Base-by-base conservation (phyloP, 805 yeast genomes). In the Brettanomyces sp. region DNA sequence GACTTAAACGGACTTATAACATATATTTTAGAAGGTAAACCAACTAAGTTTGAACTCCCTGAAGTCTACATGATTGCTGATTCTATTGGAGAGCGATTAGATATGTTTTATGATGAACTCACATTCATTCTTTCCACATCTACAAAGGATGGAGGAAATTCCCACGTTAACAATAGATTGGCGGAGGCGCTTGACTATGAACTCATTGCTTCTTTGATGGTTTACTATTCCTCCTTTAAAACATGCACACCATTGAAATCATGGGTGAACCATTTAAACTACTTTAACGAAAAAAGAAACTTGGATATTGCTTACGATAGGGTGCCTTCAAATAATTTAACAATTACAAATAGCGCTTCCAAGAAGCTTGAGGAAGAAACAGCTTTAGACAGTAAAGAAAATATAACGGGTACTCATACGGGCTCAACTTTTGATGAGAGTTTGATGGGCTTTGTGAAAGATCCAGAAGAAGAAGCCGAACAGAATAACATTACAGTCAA, bases 361-460 rank as follows among this genome's bases (percentile, higher is more conserved):
- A 34, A 14, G 11, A 33, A 34, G 42, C 28, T 4, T 3, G 3
- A 18, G 14, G 43, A 30, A n/a, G 50, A 41, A n/a, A 18, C 7
- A 18, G n/a, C 13, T 12, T 4, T n/a, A 21, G 22, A 41, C 6
- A 11, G 18, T 12, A n/a, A 28, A 13, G 14, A 18, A 32, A 14
- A 32, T 11, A 32, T n/a, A 22, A 21, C 24, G 8, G 42, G n/a
- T 13, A 12, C n/a, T 13, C 44, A 45, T 4, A 32, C 39, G 4
- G 36, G 30, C 23, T 44, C 32, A 5, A 54, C 52, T 8, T 51
- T 56, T 39, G 64, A 62, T 34, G 47, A 56, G 4, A 58, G 54
- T 23, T 57, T 62, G 28, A 59, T 62, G 49, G 65, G 65, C 1
- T 58, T 59, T 43, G 56, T 60, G 9, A 54, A 58, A 39, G 65